A percentile compares a stretch with the other conserved stretches of the same genome.
These are phyloP conservation scores for Lepidium africanum DNA, from an alignment of 345 rosid species.

Conservation along the genomic window DNA sequence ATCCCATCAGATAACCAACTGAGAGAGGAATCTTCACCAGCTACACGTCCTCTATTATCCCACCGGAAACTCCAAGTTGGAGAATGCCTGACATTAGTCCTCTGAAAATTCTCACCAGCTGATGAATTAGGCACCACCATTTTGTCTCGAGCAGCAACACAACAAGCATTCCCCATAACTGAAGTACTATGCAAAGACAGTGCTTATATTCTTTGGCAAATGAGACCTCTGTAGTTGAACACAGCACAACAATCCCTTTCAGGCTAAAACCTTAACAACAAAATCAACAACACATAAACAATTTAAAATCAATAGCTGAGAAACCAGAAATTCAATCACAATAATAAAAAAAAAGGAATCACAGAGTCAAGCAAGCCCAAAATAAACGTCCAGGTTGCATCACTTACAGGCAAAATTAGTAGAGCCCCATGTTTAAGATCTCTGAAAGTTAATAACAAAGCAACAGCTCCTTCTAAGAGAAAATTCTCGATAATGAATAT, in stretches of 20 bases:
- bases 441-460: not conserved
- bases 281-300: not conserved
- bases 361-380: not conserved
- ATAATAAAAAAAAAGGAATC: not conserved
- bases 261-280: not conserved
- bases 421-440: not conserved
- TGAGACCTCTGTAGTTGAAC: not conserved
- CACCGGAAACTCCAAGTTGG: constrained; percentile 93
- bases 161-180: constrained; percentile 89
- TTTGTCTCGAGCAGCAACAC: constrained; percentile 94
- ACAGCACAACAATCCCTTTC: not conserved
- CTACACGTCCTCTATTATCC: constrained; percentile 95
- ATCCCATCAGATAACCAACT: constrained; percentile 66
- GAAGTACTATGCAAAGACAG: not conserved
- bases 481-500: not conserved
- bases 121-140: constrained; percentile 48
- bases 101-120: constrained; percentile 48
- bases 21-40: constrained; percentile 79
- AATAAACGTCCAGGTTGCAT: not conserved
- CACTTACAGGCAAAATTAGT: not conserved
- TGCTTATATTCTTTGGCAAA: not conserved
- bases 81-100: constrained; percentile 71
- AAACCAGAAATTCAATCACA: not conserved
- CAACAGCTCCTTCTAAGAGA: not conserved
- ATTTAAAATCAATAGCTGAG: not conserved